Conservation (phyloP, 2,329 filamentous ascomycete species). For the Phialocephala sp. region DNA sequence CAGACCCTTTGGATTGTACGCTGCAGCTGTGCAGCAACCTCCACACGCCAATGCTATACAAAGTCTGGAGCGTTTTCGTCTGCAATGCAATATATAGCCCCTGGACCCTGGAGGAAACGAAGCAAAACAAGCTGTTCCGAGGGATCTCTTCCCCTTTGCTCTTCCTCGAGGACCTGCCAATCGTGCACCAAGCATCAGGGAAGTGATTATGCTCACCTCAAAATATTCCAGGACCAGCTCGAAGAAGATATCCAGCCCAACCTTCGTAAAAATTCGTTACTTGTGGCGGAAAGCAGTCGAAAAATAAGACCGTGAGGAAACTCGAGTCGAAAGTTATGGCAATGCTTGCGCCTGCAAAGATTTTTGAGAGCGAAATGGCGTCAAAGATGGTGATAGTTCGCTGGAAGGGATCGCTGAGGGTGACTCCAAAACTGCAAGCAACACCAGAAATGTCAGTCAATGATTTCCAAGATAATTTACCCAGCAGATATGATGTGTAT, state of each 20-base stretch:
- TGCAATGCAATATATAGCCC: not conserved
- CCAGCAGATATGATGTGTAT: conserved; percentile 18
- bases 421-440: conserved; percentile 40
- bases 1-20: not conserved
- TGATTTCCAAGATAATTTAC: conserved; percentile 16
- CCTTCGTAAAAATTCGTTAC: conserved; percentile 36
- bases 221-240: conserved; percentile 33
- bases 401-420: conserved; percentile 39
- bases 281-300: conserved; percentile 33
- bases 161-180: conserved; percentile 33
- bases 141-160: not conserved
- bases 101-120: not conserved
- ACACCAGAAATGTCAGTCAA: conserved; percentile 36
- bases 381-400: conserved; percentile 39
- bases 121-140: not conserved
- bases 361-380: conserved; percentile 35
- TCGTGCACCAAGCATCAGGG: conserved; percentile 10
- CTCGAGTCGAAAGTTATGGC: conserved; percentile 37
- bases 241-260: conserved; percentile 37
- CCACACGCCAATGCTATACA: not conserved
- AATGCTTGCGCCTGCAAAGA: conserved; percentile 41
- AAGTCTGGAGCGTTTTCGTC: not conserved
- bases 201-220: conserved; percentile 37
- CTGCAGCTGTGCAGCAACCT: not conserved
- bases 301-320: conserved; percentile 35